A percentile compares a stretch with the other conserved stretches of the same genome.
These are phyloP conservation scores for Phlyctochytrium arcticum DNA, from an alignment of 192 early-diverging fungal species.

Conservation along the genomic window DNA sequence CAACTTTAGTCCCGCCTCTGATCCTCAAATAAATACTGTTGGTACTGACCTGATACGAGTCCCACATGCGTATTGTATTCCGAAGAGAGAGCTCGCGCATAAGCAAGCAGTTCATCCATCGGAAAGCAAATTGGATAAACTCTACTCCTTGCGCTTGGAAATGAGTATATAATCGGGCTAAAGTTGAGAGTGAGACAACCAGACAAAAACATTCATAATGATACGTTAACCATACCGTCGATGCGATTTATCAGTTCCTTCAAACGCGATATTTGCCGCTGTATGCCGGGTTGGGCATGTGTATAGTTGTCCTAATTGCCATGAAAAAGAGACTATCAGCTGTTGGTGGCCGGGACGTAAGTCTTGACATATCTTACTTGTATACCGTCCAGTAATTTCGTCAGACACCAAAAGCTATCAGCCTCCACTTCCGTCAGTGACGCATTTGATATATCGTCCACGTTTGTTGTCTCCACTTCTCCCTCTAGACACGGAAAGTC, in stretches of 20 bases:
- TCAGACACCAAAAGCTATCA: constrained; percentile 96
- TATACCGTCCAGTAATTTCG: constrained; percentile 93
- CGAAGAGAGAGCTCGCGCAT: constrained; percentile 90
- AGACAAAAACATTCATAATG: constrained; percentile 1
- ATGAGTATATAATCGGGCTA: constrained; percentile 77
- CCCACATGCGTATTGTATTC: constrained; percentile 97
- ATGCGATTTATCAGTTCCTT: constrained; percentile 91
- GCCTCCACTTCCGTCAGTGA: constrained; percentile 78
- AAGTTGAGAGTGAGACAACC: background rate
- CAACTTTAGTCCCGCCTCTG: background rate
- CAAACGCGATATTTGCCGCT: constrained; percentile 80
- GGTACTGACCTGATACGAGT: constrained; percentile 78
- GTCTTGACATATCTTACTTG: constrained; percentile 57
- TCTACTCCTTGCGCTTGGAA: constrained; percentile 86
- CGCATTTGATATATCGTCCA: constrained; percentile 37
- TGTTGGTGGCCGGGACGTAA: too few species aligned
- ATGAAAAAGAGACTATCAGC: background rate
- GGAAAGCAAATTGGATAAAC: constrained; percentile 98
- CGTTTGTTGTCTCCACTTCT: constrained; percentile 41
- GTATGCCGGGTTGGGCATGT: constrained; percentile 93
- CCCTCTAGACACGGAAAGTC: constrained; percentile 20
- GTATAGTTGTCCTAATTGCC: constrained; percentile 87
- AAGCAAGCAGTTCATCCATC: constrained; percentile 99
- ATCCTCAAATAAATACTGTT: background rate
- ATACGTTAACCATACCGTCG: constrained; percentile 60